A percentile compares a stretch with the other conserved stretches of the same genome.
These are phyloP conservation scores for Lentinula sp. DNA, from an alignment of 768 basidiomycete species.

Conservation along the genomic window DNA sequence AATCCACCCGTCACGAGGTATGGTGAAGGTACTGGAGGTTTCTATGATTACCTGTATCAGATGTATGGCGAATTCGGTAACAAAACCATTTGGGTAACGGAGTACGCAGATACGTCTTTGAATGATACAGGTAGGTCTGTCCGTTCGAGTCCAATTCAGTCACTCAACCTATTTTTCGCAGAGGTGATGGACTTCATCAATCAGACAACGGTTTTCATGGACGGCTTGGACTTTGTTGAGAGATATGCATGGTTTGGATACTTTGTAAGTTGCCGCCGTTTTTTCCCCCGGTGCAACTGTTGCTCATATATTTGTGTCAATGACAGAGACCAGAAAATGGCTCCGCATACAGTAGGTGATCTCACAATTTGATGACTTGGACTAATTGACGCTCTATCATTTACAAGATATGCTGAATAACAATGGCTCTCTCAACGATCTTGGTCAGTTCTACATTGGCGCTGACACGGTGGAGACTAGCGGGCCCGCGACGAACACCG, in stretches of 20 bases:
- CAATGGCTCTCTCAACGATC: constrained; percentile 37
- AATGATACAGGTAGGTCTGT: constrained; percentile 30
- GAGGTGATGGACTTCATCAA: constrained; percentile 54
- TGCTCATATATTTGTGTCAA: not conserved
- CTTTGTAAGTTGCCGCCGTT: constrained; percentile 26
- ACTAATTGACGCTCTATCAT: not conserved
- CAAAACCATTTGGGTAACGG: constrained; percentile 58
- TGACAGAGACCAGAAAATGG: constrained; percentile 33
- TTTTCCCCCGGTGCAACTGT: not conserved
- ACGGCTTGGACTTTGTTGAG: constrained; percentile 50
- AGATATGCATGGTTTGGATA: constrained; percentile 63
- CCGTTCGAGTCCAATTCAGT: not conserved
- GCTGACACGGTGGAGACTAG: constrained; percentile 30
- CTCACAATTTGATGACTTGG: not conserved
- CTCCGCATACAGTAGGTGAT: constrained; percentile 34
- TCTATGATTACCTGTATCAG: constrained; percentile 49
- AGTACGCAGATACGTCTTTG: constrained; percentile 50
- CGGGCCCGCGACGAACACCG: constrained; percentile 9
- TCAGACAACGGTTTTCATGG: constrained; percentile 49
- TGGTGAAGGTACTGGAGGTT: constrained; percentile 46
- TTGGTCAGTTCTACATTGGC: constrained; percentile 40
- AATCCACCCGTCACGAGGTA: constrained; percentile 38
- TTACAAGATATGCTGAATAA: constrained; percentile 34
- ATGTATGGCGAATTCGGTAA: constrained; percentile 45
- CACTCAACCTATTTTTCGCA: constrained; percentile 1